Base-by-base conservation (phyloP, 2,329 filamentous ascomycete species). In the Laburnicola sp. region DNA sequence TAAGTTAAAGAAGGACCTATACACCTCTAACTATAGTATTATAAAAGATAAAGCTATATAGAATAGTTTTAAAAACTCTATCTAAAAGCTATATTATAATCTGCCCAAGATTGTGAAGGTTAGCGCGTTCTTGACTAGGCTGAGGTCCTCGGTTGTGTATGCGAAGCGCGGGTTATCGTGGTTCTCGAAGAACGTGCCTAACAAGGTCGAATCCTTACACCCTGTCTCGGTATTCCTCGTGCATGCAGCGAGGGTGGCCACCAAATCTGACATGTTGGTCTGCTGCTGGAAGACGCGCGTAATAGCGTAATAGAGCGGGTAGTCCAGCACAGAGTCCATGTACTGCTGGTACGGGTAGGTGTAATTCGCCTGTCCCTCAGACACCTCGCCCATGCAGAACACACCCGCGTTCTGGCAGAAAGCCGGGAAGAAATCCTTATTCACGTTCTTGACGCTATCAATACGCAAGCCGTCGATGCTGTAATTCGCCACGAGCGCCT, bases 251-350 rank as follows among this genome's bases (percentile, higher is more conserved):
- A 44, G 28, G 10, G 21, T 31, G 23, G 40, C 48, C 2, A 51
- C 43, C 9, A 50, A 6, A 26, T 50, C 47, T 6, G 39, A 37
- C 47, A 50, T 50, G n/a, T 23, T 23, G 22, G 21, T 37, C 35
- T 50, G 41, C 27, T 50, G 22, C 6, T 45, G 40, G 21, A 50
- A 50, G 31, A 45, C 48, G 11, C 48, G 48, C 11, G 40, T 45
- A 5, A 50, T 45, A n/a, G 44, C 23, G 34, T 65, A 68, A 43
- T 69, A 80, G 63, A 72, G 63, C 1, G 80, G 76, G 57, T 83
- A 86, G 70, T 86, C 84, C 55, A 85, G 66, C 35, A 86, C 66
- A n/a, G 81, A 81, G 22, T 74, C 74, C 70, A 84, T 76, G 50
- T 75, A 68, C 37, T 74, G 64, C 47, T 82, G 66, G 16, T 49